Evolutionary conservation across 345 rosid species (phyloP).

Genomic region (Citrus australasica): DNA sequence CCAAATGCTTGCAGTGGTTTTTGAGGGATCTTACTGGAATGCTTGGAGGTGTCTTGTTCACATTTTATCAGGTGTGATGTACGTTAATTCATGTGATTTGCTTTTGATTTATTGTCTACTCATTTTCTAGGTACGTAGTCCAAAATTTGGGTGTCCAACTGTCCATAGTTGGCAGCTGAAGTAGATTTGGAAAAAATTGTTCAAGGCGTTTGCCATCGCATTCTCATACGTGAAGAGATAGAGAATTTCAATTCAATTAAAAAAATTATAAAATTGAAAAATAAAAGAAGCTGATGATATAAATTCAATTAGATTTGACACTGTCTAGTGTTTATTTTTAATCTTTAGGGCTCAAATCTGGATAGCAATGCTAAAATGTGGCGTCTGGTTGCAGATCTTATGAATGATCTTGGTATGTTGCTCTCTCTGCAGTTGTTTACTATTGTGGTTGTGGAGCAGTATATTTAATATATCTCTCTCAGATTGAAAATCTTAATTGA

Average conservation of each 20-base stretch:
- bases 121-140: not conserved
- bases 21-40: slow-evolving; percentile 95
- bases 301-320: not conserved
- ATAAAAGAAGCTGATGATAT: not conserved
- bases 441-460: not conserved
- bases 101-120: not conserved
- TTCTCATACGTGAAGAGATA: not conserved
- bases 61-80: slow-evolving; percentile 73
- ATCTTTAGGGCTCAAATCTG: slow-evolving; percentile 77
- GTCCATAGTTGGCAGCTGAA: not conserved
- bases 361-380: slow-evolving; percentile 96
- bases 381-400: slow-evolving; percentile 93
- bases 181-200: not conserved
- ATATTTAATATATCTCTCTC: not conserved
- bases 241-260: not conserved
- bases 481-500: not conserved
- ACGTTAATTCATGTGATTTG: slow-evolving; percentile 8
- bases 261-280: not conserved
- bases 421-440: not conserved
- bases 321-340: not conserved
- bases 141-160: not conserved
- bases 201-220: not conserved
- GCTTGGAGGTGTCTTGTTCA: slow-evolving; percentile 91
- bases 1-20: slow-evolving; percentile 67
- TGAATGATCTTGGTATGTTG: slow-evolving; percentile 87